A percentile compares a stretch with the other conserved stretches of the same genome.
phyloP scores from a whole-genome alignment of 2,329 filamentous ascomycete species.

The Penicillium vulpinum region DNA sequence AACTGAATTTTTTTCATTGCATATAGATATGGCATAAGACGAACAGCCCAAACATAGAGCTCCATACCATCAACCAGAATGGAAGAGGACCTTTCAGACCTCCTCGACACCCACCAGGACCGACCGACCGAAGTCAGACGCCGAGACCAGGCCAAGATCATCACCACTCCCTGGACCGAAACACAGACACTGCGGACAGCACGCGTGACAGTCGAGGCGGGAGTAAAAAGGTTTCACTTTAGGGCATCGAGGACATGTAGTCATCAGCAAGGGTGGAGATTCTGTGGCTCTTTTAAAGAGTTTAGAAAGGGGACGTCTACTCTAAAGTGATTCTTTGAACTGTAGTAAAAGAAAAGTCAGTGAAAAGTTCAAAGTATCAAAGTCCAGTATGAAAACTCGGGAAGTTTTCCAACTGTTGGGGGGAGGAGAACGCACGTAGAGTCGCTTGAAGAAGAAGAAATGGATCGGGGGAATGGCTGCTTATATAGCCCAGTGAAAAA shows the following conservation, averaged over 20 bases:
- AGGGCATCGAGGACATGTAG: constrained; percentile 77
- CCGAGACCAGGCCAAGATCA: constrained; percentile 81
- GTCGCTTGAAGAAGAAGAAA: constrained; percentile 15
- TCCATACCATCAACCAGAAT: constrained; percentile 49
- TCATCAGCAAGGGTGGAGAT: constrained; percentile 94
- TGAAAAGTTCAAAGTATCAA: not conserved
- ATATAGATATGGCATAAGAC: not conserved
- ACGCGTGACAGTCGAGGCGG: constrained; percentile 40
- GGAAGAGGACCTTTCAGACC: constrained; percentile 73
- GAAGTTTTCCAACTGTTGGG: not conserved
- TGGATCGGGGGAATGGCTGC: not conserved
- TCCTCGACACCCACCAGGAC: constrained; percentile 80
- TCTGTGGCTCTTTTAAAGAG: constrained; percentile 91
- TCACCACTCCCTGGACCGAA: constrained; percentile 83
- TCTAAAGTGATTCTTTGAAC: constrained; percentile 94
- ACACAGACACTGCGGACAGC: constrained; percentile 36
- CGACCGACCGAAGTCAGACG: constrained; percentile 75
- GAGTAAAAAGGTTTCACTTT: constrained; percentile 75
- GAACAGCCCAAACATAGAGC: not conserved
- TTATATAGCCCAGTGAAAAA: constrained; percentile 9
- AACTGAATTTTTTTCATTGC: not conserved
- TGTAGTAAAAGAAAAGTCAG: constrained; percentile 31
- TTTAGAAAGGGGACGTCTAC: constrained; percentile 88
- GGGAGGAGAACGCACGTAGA: constrained; percentile 11
- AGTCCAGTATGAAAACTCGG: not conserved